Conservation (phyloP, 495 filamentous ascomycete genomes). For the Penicillium antarcticum region DNA sequence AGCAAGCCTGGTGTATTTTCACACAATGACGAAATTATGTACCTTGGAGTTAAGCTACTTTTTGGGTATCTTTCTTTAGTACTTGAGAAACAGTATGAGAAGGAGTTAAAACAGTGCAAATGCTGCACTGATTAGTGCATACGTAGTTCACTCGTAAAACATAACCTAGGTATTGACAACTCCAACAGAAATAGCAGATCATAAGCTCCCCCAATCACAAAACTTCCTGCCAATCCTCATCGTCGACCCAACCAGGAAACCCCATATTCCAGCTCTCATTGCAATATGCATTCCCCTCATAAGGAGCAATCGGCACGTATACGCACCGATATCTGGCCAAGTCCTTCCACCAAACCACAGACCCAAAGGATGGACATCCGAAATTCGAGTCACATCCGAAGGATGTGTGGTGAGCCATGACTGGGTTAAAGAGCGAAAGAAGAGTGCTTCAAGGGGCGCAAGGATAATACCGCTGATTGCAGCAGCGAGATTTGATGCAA, state of each 20-base stretch:
- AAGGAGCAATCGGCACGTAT: slow-evolving; percentile 41
- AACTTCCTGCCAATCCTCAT: slow-evolving; percentile 44
- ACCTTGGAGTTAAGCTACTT: too few species aligned
- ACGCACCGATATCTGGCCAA: slow-evolving; percentile 34
- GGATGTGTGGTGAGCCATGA: slow-evolving; percentile 34
- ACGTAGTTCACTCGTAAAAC: background rate
- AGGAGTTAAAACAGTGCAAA: background rate
- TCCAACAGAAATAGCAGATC: background rate
- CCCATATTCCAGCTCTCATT: slow-evolving; percentile 43
- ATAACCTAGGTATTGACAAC: background rate
- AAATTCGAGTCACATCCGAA: slow-evolving; percentile 13
- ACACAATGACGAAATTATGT: slow-evolving; percentile 5
- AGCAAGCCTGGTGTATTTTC: slow-evolving; percentile 12
- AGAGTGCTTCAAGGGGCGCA: slow-evolving; percentile 46
- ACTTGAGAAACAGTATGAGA: too few species aligned
- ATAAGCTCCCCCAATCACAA: slow-evolving; percentile 47
- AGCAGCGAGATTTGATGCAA: slow-evolving; percentile 43
- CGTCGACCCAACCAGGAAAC: slow-evolving; percentile 37
- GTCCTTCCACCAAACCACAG: slow-evolving; percentile 42
- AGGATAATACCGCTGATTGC: slow-evolving; percentile 41
- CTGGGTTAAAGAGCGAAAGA: slow-evolving; percentile 43
- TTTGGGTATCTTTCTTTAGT: too few species aligned
- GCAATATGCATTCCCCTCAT: slow-evolving; percentile 46
- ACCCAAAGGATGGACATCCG: slow-evolving; percentile 33
- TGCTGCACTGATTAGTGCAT: background rate